Evolutionary conservation across 306 rosid species (phyloP).

Genomic region (Citrullus mucosospermus): DNA sequence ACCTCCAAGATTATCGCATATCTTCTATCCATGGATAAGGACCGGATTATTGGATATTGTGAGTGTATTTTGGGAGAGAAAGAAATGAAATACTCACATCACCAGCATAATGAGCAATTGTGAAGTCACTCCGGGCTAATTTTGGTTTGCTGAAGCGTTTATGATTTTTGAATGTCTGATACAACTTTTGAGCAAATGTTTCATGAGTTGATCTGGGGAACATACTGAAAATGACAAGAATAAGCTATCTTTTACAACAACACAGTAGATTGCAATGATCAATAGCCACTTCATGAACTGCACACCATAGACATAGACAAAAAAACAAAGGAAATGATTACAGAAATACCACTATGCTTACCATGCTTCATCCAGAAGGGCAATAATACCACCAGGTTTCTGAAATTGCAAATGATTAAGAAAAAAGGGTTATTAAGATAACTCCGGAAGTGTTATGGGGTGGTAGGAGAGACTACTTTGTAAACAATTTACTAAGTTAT

Average conservation of each 20-base stretch:
- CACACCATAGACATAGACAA: not conserved
- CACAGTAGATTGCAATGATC: not conserved
- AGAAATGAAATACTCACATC: constrained; percentile 56
- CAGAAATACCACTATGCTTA: constrained; percentile 23
- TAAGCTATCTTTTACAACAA: constrained; percentile 2
- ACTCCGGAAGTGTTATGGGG: not conserved
- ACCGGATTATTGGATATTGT: not conserved
- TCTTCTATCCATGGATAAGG: not conserved
- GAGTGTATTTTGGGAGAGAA: not conserved
- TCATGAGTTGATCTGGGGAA: constrained; percentile 99
- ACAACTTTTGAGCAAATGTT: constrained; percentile 93
- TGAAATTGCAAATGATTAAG: constrained; percentile 26
- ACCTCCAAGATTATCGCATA: constrained; percentile 6
- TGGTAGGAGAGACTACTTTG: not conserved
- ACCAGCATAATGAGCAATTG: constrained; percentile 97
- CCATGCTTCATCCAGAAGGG: constrained; percentile 99
- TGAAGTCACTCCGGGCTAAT: constrained; percentile 86
- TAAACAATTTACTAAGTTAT: not conserved
- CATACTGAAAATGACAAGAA: constrained; percentile 55
- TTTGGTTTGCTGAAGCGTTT: constrained; percentile 86
- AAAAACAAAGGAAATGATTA: not conserved
- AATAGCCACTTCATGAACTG: constrained; percentile 6
- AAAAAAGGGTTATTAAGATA: not conserved
- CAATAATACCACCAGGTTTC: constrained; percentile 99
- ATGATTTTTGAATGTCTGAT: constrained; percentile 91